These are phyloP conservation scores for Elongisporangium senticosum DNA, from an alignment of 352 stramenopile genomes.

Conservation along the genomic window DNA sequence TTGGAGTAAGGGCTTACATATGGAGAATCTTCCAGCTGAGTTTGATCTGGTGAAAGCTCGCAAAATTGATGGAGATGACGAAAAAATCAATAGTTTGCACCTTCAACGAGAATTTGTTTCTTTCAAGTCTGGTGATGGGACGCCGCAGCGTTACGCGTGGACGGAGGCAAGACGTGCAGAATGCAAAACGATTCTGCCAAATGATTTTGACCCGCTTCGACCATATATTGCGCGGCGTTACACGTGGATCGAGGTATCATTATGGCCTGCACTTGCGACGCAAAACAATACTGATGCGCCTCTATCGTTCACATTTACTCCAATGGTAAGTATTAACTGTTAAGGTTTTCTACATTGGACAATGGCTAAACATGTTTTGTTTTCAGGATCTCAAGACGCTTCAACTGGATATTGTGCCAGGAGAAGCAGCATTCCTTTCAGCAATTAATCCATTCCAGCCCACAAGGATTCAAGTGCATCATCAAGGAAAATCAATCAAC, in stretches of 20 bases:
- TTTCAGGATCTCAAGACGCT: neutral
- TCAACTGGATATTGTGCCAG: slow-evolving; percentile 15
- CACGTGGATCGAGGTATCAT: slow-evolving; percentile 43
- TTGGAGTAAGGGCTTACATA: slow-evolving; percentile 22
- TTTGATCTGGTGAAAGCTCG: slow-evolving; percentile 42
- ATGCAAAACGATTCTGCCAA: slow-evolving; percentile 36
- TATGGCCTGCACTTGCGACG: slow-evolving; percentile 37
- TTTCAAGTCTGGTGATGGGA: neutral
- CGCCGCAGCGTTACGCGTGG: slow-evolving; percentile 23
- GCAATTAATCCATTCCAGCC: slow-evolving; percentile 34
- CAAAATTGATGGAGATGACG: neutral
- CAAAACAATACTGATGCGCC: slow-evolving; percentile 30
- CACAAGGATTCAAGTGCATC: slow-evolving; percentile 13
- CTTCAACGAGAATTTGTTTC: slow-evolving; percentile 1
- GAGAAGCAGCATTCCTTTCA: slow-evolving; percentile 18
- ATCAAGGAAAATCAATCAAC: neutral
- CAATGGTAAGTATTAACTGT: slow-evolving; percentile 29
- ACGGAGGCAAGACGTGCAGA: slow-evolving; percentile 22
- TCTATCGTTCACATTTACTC: slow-evolving; percentile 24
- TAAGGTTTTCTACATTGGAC: neutral
- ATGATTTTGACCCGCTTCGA: slow-evolving; percentile 36
- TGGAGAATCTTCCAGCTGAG: slow-evolving; percentile 25
- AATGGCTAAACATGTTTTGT: neutral
- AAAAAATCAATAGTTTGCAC: neutral
- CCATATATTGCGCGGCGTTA: slow-evolving; percentile 34